A percentile compares a stretch with the other conserved stretches of the same genome.
phyloP scores from a whole-genome alignment of 805 yeast species.

The Myxozyma neotropica region DNA sequence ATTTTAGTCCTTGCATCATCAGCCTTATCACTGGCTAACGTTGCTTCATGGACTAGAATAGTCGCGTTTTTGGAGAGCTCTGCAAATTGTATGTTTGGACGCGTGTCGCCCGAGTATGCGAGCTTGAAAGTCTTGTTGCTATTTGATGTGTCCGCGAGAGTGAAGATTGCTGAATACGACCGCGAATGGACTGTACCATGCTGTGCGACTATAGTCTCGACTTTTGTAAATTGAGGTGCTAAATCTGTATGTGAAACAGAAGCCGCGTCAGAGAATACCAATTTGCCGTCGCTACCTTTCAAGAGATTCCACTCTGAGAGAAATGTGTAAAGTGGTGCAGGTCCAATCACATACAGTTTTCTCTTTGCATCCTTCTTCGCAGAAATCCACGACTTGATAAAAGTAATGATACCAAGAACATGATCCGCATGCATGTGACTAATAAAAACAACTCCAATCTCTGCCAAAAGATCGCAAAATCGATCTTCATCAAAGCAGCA shows the following conservation, averaged over 20 bases:
- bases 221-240: not conserved
- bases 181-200: slow-evolving; percentile 3
- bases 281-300: too few relatives aligned
- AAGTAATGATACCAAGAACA: slow-evolving; percentile 76
- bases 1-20: slow-evolving; percentile 79
- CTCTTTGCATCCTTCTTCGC: slow-evolving; percentile 30
- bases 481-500: slow-evolving; percentile 51
- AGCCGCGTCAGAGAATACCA: too few relatives aligned
- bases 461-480: slow-evolving; percentile 52
- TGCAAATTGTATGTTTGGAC: slow-evolving; percentile 68
- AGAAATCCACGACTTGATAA: slow-evolving; percentile 52
- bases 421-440: slow-evolving; percentile 98
- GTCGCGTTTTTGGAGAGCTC: slow-evolving; percentile 67
- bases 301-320: slow-evolving; percentile 10
- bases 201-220: not conserved
- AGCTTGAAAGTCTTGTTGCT: slow-evolving; percentile 53
- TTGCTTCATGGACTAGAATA: slow-evolving; percentile 87
- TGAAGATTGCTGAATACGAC: not conserved
- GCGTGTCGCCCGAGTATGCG: slow-evolving; percentile 92
- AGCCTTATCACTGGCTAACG: slow-evolving; percentile 74
- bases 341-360: slow-evolving; percentile 65
- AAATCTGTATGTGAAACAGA: too few relatives aligned
- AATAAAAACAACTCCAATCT: slow-evolving; percentile 65
- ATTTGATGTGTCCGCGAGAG: not conserved
- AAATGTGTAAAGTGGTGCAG: slow-evolving; percentile 42